A percentile compares a stretch with the other conserved stretches of the same genome.
phyloP scores from a whole-genome alignment of 805 yeast genomes.

The Grigorovia jiainica region DNA sequence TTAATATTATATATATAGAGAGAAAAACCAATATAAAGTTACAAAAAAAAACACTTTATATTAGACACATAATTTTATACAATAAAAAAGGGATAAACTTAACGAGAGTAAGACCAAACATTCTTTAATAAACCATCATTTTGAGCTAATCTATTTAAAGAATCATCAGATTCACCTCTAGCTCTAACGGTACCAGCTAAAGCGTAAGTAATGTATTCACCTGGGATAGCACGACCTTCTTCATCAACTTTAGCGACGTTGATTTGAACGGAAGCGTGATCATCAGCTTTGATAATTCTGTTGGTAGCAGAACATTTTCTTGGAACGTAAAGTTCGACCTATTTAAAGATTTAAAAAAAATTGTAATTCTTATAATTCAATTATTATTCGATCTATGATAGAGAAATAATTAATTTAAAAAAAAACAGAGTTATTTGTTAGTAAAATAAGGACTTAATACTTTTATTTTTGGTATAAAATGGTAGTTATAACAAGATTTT shows the following conservation, averaged over 20 bases:
- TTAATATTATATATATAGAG: background rate
- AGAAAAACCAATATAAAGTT: no score
- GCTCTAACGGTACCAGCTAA: constrained; percentile 94
- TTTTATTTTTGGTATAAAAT: background rate
- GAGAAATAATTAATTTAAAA: background rate
- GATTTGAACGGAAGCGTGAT: constrained; percentile 98
- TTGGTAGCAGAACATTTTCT: constrained; percentile 99
- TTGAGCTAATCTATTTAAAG: constrained; percentile 98
- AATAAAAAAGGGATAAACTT: no score
- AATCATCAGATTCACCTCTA: constrained; percentile 99
- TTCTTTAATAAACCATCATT: constrained; percentile 95
- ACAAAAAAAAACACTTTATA: no score
- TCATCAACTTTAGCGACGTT: constrained; percentile 97
- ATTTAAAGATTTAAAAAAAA: constrained; percentile 4
- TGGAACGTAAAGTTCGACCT: constrained; percentile 99
- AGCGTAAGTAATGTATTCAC: constrained; percentile 89
- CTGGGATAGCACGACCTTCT: constrained; percentile 90
- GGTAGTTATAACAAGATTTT: no score
- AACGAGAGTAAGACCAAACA: constrained; percentile 93
- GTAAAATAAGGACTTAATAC: background rate
- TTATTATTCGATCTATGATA: background rate
- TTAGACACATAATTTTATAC: no score
- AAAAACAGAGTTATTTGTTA: background rate
- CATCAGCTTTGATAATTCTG: constrained; percentile 99
- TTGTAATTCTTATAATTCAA: background rate